phyloP scores from a whole-genome alignment of 208 protist species.

The Acanthamoeba rhysodes region DNA sequence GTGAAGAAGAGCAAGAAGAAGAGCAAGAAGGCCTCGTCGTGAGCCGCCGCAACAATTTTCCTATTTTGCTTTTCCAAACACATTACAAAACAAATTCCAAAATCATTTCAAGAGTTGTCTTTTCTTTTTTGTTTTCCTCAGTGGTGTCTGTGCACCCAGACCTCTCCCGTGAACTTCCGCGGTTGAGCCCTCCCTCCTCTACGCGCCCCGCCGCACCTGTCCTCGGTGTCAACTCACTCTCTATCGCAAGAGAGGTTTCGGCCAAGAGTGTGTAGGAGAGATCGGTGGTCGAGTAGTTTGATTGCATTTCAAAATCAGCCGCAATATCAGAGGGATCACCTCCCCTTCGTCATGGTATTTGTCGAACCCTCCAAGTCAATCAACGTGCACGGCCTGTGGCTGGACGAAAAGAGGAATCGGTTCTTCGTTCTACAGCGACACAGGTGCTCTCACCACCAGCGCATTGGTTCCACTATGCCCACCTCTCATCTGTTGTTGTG shows the following conservation, averaged over 20 bases:
- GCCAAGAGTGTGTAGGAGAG: background rate
- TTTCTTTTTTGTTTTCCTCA: background rate
- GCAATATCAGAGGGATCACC: background rate
- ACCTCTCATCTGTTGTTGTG: background rate
- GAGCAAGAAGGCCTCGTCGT: background rate
- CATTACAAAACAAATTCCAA: background rate
- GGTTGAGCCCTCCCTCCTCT: background rate
- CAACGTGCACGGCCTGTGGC: conserved; percentile 46
- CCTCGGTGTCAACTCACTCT: background rate
- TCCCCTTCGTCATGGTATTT: conserved; percentile 7
- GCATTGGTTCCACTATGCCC: background rate
- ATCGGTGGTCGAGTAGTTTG: background rate
- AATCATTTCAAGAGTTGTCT: background rate
- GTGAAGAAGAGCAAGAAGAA: background rate
- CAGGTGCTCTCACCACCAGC: background rate
- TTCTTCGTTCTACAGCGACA: conserved; percentile 51
- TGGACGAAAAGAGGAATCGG: conserved; percentile 12
- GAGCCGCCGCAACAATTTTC: background rate
- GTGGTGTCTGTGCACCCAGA: no score
- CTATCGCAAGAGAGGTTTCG: background rate
- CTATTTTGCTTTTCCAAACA: background rate
- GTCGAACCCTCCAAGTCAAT: conserved; percentile 40
- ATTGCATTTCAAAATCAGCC: background rate
- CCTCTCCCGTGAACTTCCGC: conserved; percentile 1
- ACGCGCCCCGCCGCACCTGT: background rate